phyloP scores from a whole-genome alignment of 2,329 filamentous ascomycete genomes.

The Claviceps monticola region DNA sequence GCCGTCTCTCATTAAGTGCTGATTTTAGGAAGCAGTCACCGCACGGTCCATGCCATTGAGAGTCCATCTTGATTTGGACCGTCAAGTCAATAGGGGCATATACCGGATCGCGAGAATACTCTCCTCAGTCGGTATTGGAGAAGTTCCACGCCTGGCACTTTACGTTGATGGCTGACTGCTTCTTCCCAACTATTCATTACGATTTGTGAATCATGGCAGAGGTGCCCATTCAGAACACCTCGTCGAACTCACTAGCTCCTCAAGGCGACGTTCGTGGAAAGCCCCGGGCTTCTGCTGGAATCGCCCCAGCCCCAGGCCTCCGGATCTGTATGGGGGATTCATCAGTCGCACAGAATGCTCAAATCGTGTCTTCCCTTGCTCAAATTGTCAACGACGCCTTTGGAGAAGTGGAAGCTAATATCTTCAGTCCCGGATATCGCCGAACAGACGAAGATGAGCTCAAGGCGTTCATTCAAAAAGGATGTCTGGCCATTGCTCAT shows the following conservation, averaged over 20 bases:
- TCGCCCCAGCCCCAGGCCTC: neutral
- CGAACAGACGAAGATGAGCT: slow-evolving; percentile 13
- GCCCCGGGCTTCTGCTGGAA: neutral
- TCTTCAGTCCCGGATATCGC: slow-evolving; percentile 15
- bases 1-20: no score
- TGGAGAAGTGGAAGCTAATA: slow-evolving; percentile 12
- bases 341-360: slow-evolving; percentile 9
- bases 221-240: neutral
- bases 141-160: no score
- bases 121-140: no score
- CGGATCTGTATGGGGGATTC: slow-evolving; percentile 11
- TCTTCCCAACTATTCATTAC: neutral
- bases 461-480: slow-evolving; percentile 8
- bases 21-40: no score
- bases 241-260: neutral
- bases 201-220: neutral
- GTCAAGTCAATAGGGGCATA: no score
- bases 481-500: slow-evolving; percentile 14
- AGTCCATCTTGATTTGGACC: no score
- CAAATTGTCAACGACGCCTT: slow-evolving; percentile 16
- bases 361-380: slow-evolving; percentile 7
- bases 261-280: neutral
- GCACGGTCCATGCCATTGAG: no score
- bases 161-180: neutral
- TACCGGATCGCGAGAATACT: no score